Evolutionary conservation across 2,329 filamentous ascomycete species (phyloP).

Genomic region (Coniella lustricola): DNA sequence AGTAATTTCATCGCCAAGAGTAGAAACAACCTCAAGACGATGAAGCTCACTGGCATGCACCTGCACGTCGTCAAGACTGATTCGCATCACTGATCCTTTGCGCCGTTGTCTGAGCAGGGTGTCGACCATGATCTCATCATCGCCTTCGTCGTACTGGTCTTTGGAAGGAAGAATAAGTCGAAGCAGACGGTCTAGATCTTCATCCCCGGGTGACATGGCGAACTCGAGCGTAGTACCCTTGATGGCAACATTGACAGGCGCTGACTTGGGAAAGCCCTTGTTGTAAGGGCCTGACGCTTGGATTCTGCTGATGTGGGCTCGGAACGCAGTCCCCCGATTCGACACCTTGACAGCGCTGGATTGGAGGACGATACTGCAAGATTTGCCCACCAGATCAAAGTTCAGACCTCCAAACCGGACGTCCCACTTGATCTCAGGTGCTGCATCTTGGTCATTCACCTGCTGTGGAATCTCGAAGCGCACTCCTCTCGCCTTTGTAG

Average conservation of each 20-base stretch:
- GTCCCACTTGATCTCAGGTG: slow-evolving; percentile 61
- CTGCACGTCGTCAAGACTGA: slow-evolving; percentile 59
- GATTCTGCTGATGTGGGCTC: slow-evolving; percentile 68
- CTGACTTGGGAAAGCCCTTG: slow-evolving; percentile 42
- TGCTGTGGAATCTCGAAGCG: slow-evolving; percentile 49
- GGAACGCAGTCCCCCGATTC: slow-evolving; percentile 64
- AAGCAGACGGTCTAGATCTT: slow-evolving; percentile 74
- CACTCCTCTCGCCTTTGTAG: slow-evolving; percentile 46
- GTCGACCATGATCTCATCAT: slow-evolving; percentile 92
- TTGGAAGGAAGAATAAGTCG: slow-evolving; percentile 87
- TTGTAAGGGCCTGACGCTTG: slow-evolving; percentile 65
- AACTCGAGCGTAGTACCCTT: slow-evolving; percentile 66
- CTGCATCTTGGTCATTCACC: slow-evolving; percentile 38
- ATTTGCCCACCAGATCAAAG: slow-evolving; percentile 70
- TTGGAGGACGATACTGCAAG: slow-evolving; percentile 66
- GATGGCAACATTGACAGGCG: slow-evolving; percentile 57
- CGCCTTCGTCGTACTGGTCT: slow-evolving; percentile 74
- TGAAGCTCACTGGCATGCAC: slow-evolving; percentile 55
- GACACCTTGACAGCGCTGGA: slow-evolving; percentile 79
- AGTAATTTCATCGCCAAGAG: slow-evolving; percentile 69
- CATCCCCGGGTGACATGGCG: slow-evolving; percentile 63
- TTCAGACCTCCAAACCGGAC: slow-evolving; percentile 68
- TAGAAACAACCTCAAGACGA: slow-evolving; percentile 60
- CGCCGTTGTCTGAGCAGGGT: slow-evolving; percentile 78
- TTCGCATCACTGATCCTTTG: slow-evolving; percentile 75